These are phyloP conservation scores for Fusarium compactum DNA, from an alignment of 2,329 filamentous ascomycete species.

Conservation along the genomic window DNA sequence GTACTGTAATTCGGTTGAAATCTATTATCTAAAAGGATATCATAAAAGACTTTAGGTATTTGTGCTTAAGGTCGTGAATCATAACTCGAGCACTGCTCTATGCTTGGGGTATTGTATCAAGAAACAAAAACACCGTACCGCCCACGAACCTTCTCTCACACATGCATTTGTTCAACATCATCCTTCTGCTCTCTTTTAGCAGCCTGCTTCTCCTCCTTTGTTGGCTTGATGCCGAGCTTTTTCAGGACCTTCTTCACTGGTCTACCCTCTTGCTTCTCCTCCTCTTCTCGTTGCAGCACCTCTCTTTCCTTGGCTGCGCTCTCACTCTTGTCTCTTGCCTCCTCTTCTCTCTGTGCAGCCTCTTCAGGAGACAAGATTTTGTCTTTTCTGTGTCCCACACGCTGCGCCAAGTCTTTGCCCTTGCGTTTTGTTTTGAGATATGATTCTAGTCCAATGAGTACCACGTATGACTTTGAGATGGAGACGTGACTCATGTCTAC, in stretches of 20 bases:
- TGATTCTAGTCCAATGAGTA: slow-evolving; percentile 84
- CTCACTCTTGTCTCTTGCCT: slow-evolving; percentile 70
- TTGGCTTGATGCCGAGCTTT: slow-evolving; percentile 55
- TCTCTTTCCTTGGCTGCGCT: slow-evolving; percentile 66
- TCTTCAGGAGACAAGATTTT: slow-evolving; percentile 73
- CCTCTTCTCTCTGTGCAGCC: slow-evolving; percentile 67
- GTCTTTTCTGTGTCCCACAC: slow-evolving; percentile 65
- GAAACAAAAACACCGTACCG: slow-evolving; percentile 7
- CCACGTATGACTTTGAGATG: slow-evolving; percentile 84
- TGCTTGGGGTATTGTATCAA: slow-evolving; percentile 32
- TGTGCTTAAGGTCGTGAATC: slow-evolving; percentile 4
- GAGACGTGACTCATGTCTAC: slow-evolving; percentile 84
- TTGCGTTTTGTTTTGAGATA: slow-evolving; percentile 78
- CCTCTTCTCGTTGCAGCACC: slow-evolving; percentile 55
- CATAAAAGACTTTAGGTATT: slow-evolving; percentile 4
- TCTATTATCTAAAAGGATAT: background rate
- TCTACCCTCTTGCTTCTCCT: slow-evolving; percentile 55
- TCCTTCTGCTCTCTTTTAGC: slow-evolving; percentile 42
- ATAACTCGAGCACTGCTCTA: slow-evolving; percentile 20
- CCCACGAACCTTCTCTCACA: background rate
- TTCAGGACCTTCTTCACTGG: slow-evolving; percentile 53
- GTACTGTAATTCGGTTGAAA: background rate
- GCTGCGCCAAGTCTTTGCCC: slow-evolving; percentile 67
- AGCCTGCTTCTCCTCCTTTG: slow-evolving; percentile 40
- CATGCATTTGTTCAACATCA: slow-evolving; percentile 25